phyloP scores from a whole-genome alignment of 1,284 basidiomycete species.

The Xanthoconium separans region DNA sequence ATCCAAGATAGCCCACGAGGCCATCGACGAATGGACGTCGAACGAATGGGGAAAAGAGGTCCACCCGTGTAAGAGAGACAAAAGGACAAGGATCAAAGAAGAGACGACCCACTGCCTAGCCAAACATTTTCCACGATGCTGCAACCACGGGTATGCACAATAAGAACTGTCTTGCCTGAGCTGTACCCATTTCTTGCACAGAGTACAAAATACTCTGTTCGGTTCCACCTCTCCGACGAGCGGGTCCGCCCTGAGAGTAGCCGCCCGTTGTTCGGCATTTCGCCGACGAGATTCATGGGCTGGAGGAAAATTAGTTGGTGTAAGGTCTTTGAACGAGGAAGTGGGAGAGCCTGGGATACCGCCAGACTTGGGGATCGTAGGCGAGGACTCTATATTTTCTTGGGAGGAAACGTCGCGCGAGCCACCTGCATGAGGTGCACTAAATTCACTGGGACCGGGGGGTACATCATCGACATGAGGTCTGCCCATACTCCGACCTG shows the following conservation, averaged over 20 bases:
- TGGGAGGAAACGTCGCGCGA: slow-evolving; percentile 14
- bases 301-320: slow-evolving; percentile 47
- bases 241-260: slow-evolving; percentile 59
- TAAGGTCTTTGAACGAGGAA: slow-evolving; percentile 51
- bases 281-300: slow-evolving; percentile 63
- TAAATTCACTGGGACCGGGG: slow-evolving; percentile 16
- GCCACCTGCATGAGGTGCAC: not conserved
- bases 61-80: slow-evolving; percentile 9
- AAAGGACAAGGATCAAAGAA: slow-evolving; percentile 1
- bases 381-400: slow-evolving; percentile 9
- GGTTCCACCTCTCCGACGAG: slow-evolving; percentile 68
- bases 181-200: slow-evolving; percentile 79
- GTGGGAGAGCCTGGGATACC: slow-evolving; percentile 31
- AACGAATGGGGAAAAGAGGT: slow-evolving; percentile 4
- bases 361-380: slow-evolving; percentile 12
- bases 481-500: slow-evolving; percentile 12
- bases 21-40: slow-evolving; percentile 7
- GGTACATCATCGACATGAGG: slow-evolving; percentile 11
- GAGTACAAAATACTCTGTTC: slow-evolving; percentile 68
- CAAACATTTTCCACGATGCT: slow-evolving; percentile 71
- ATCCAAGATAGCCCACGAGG: slow-evolving; percentile 8
- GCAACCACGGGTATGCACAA: slow-evolving; percentile 75
- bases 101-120: slow-evolving; percentile 55
- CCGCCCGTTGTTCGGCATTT: slow-evolving; percentile 73
- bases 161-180: slow-evolving; percentile 69